Base-by-base conservation (phyloP, 2,329 filamentous ascomycete species). In the Shiraia sp. region DNA sequence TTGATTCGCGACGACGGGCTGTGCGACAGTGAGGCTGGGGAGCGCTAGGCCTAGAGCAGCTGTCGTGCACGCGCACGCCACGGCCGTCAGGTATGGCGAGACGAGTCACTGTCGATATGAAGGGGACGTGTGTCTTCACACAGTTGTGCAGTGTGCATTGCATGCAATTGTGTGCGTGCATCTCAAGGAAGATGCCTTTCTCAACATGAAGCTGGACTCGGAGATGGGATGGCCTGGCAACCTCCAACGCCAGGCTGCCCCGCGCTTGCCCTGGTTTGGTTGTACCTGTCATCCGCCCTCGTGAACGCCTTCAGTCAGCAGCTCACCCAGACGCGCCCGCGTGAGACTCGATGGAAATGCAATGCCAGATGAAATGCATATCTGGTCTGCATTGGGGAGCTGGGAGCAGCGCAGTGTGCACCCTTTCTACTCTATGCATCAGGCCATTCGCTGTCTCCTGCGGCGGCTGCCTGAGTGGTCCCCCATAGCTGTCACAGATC, bases 11-110 rank as follows among this genome's bases (percentile, higher is more conserved):
- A 45, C 48, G 31, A 34, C 45, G 36, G 47, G 47, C 40, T 42
- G 36, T 49, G 40, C 40, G 42, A 32, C 25, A 44, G 35, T 55
- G 53, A 55, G 53, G 53, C 49, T 52, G 51, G 51, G 47, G 43
- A n/a, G 35, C 42, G 41, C 49, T 50, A 49, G 32, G 14, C 35
- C 40, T 6, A 10, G 40, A 14, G 26, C 38, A 33, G 49, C 16
- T 9, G 10, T 16, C 19, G 29, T 42, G 42, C 41, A 51, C 45
- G 40, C 50, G 40, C 41, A 32, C 32, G 40, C 34, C 32, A 34
- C 30, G 40, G 14, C 25, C 10, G 36, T 13, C 42, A 32, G 28
- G 14, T 37, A 12, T 26, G 23, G 9, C 15, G 15, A 10, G 23
- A 36, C 5, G 28, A 32, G 28, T 32, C 36, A n/a, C n/a, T n/a